Conservation (phyloP, 306 rosid species). For the Prunus mongolica region DNA sequence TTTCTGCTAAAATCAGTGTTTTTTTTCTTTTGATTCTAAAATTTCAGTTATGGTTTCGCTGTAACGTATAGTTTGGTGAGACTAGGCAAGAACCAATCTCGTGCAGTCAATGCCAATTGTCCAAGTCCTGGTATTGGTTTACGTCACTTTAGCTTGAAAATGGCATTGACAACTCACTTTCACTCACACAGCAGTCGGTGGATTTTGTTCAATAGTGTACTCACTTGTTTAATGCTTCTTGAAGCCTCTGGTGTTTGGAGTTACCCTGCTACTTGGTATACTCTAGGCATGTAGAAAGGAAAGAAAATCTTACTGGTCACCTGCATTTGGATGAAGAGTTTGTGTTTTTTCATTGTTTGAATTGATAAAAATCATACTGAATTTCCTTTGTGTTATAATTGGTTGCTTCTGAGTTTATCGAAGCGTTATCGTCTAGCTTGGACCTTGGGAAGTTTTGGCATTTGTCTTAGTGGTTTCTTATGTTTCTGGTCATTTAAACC, state of each 20-base stretch:
- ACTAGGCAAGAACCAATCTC: not conserved
- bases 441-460: not conserved
- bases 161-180: not conserved
- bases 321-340: not conserved
- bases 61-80: not conserved
- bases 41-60: not conserved
- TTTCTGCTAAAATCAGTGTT: not conserved
- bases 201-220: not conserved
- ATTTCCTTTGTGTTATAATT: not conserved
- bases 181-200: not conserved
- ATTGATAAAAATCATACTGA: not conserved
- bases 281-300: not conserved
- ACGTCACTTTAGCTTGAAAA: not conserved
- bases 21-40: not conserved
- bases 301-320: not conserved
- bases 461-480: not conserved
- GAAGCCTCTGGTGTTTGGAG: not conserved
- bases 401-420: not conserved
- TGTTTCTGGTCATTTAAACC: not conserved
- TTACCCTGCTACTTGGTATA: slow-evolving; percentile 1
- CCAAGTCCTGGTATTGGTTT: not conserved
- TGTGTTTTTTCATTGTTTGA: not conserved
- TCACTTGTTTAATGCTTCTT: not conserved
- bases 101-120: too few relatives aligned
- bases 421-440: not conserved